Base-by-base conservation (phyloP, 2,329 filamentous ascomycete genomes). In the Bipolaris bicolor region DNA sequence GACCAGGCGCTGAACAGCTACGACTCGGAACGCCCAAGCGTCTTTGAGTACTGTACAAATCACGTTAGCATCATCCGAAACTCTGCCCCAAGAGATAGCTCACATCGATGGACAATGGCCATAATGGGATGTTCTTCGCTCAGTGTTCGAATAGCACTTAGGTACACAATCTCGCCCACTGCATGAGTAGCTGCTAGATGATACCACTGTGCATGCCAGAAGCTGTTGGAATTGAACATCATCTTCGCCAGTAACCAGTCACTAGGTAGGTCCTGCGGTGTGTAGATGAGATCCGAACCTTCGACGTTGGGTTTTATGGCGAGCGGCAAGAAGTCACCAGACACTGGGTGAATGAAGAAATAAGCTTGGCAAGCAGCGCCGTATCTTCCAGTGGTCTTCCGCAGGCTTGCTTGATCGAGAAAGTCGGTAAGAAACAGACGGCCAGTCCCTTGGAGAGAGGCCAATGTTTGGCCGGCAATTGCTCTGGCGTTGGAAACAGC, bases 191-290 rank as follows among this genome's bases (percentile, higher is more conserved):
- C n/a, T n/a, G n/a, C n/a, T n/a, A n/a, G n/a, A n/a, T n/a, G n/a
- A n/a, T n/a, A n/a, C n/a, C n/a, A n/a, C n/a, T n/a, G n/a, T n/a
- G n/a, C n/a, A n/a, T n/a, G n/a, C n/a, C n/a, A n/a, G n/a, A n/a
- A n/a, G n/a, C n/a, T n/a, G n/a, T n/a, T n/a, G n/a, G n/a, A n/a
- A n/a, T n/a, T n/a, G n/a, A n/a, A n/a, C n/a, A n/a, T n/a, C n/a
- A n/a, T n/a, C 70, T 84, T 83, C 5, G 81, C 82, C 4, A 84
- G 66, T 5, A 82, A 65, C 82, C 81, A 84, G 66, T 84, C 81
- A n/a, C 77, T 74, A 3, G 65, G 22, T 0, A 60, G 49, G 55
- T 84, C 81, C 0, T 73, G 63, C 2, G 81, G 81, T 2, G 81
- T 83, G 66, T 84, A 84, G 5, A 78, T 71, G 34, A 82, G 63